Base-by-base conservation (phyloP, 2,329 filamentous ascomycete genomes). In the Neofusicoccum umdonicola region DNA sequence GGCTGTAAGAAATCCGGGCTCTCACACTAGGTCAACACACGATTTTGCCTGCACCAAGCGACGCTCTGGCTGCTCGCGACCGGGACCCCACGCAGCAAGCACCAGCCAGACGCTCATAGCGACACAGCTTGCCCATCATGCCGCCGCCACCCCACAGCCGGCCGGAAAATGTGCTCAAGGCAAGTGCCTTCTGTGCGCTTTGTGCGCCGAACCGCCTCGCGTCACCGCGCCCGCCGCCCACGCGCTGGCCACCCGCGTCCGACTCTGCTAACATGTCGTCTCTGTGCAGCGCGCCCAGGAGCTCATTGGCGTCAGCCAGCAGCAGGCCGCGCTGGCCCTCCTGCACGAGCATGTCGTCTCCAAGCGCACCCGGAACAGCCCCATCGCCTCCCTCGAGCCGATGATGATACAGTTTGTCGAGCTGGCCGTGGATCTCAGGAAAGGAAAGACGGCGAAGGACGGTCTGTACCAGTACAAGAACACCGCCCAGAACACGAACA, bases 391-490 rank as follows among this genome's bases (percentile, higher is more conserved):
- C 62, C 84, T 99, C 76, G 95, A 99, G 88, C 95, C 95, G 70
- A 94, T 99, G 71, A 98, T 99, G 93, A 86, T 98, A 80, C 89
- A 97, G 71, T 90, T 99, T 76, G 94, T 99, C 74, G 93, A 98
- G 81, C 87, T 98, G 66, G 97, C 91, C 71, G 95, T 99, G 74
- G 94, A 98, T 76, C 88, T 97, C 74, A 93, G 95, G 83, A 99
- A 98, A 83, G 95, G 95, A 73, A 99, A 99, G 82, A 87, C 95
- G 67, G 95, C 94, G 79, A 99, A 99, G 86, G 95, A 99, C 83
- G 95, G 95, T 67, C 86, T 99, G 56, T 99, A 98, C 80, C 95
- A 97, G 80, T 99, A 99, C 87, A 99, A 99, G 86, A 99, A 99
- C 80, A 98, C 97, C 71, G 94, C 93, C 64, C 95, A 99, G 80